Conservation (phyloP, 768 basidiomycete genomes). For the Chalciporus sphaerocephalus region DNA sequence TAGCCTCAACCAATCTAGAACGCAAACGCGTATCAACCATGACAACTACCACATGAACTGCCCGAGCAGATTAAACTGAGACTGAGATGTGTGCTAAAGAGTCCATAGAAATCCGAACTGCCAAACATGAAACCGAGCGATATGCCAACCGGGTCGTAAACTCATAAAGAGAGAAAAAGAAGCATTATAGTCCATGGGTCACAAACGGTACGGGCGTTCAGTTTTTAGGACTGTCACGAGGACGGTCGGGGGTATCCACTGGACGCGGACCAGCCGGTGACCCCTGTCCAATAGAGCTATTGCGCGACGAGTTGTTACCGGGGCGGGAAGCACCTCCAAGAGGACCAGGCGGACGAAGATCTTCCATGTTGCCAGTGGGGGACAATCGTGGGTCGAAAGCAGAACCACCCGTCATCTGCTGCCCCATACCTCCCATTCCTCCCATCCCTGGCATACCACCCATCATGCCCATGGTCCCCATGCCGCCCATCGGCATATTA, state of each 20-base stretch:
- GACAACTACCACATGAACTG: conserved; percentile 8
- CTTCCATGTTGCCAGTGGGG: conserved; percentile 31
- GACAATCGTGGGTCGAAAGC: conserved; percentile 57
- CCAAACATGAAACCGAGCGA: conserved; percentile 15
- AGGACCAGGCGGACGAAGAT: conserved; percentile 27
- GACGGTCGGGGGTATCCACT: conserved; percentile 26
- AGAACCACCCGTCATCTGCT: conserved; percentile 64
- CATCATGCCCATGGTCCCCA: conserved; percentile 45
- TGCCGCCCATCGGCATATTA: conserved; percentile 35
- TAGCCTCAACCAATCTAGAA: not conserved
- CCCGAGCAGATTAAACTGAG: conserved; percentile 14
- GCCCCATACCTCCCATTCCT: conserved; percentile 36
- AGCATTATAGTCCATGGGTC: conserved; percentile 9
- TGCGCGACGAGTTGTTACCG: conserved; percentile 39
- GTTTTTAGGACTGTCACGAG: conserved; percentile 25
- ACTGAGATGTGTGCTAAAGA: conserved; percentile 13
- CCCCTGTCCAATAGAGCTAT: conserved; percentile 49
- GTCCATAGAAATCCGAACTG: conserved; percentile 12
- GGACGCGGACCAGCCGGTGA: conserved; percentile 45
- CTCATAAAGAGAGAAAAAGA: conserved; percentile 5
- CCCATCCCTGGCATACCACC: conserved; percentile 40
- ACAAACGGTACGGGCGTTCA: conserved; percentile 9
- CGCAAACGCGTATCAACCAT: conserved; percentile 3
- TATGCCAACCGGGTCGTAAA: conserved; percentile 14
- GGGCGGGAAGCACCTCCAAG: conserved; percentile 26